Percentiles rank a stretch among this genome's conserved stretches.
phyloP scores from a whole-genome alignment of 2,329 filamentous ascomycete species.

The Fusarium sacchari region DNA sequence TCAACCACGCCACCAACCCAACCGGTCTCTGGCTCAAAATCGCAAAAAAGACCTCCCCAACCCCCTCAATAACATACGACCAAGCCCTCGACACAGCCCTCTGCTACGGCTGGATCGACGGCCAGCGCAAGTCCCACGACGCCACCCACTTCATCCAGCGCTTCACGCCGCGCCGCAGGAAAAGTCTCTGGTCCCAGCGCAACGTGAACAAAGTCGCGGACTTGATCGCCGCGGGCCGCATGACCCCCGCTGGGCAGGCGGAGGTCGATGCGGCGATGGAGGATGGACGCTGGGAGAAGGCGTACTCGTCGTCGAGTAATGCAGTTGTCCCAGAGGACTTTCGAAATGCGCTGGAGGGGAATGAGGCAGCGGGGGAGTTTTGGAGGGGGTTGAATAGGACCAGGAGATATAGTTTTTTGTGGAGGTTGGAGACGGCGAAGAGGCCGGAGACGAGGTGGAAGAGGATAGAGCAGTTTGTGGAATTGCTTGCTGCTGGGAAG shows the following conservation, averaged over 20 bases:
- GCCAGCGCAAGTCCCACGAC: constrained; percentile 59
- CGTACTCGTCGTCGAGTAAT: constrained; percentile 62
- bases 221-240: constrained; percentile 57
- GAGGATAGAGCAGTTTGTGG: constrained; percentile 55
- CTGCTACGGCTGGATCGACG: constrained; percentile 73
- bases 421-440: constrained; percentile 56
- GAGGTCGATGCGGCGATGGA: constrained; percentile 65
- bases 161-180: constrained; percentile 66
- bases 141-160: constrained; percentile 62
- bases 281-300: constrained; percentile 67
- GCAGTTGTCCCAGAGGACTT: constrained; percentile 62
- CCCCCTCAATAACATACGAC: constrained; percentile 58
- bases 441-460: constrained; percentile 48
- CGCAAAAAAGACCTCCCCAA: constrained; percentile 57
- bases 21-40: constrained; percentile 59
- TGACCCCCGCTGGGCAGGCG: constrained; percentile 58
- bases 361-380: constrained; percentile 48
- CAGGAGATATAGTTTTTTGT: constrained; percentile 58
- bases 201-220: constrained; percentile 63
- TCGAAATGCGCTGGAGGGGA: constrained; percentile 51
- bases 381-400: constrained; percentile 57
- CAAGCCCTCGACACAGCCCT: constrained; percentile 67
- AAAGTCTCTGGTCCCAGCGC: constrained; percentile 68
- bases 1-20: constrained; percentile 24
- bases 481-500: constrained; percentile 48